These are phyloP conservation scores for Cadophora sp. DNA, from an alignment of 2,329 filamentous ascomycete species.

Conservation along the genomic window DNA sequence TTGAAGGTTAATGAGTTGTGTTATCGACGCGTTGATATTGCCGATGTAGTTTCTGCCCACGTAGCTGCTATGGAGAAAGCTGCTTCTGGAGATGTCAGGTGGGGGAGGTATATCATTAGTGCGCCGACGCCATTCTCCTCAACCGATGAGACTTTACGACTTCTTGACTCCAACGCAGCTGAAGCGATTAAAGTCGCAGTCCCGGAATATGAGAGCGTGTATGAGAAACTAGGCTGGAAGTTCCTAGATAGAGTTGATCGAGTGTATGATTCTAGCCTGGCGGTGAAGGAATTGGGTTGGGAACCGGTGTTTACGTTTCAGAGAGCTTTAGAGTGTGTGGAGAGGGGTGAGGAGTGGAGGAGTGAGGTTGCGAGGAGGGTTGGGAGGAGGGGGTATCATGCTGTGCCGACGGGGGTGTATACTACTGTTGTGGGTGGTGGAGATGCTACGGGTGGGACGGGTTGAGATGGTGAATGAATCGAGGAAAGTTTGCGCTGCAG, in stretches of 20 bases:
- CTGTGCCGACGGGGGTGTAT: slow-evolving; percentile 7
- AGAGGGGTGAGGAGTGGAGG: slow-evolving; percentile 8
- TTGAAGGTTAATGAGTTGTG: slow-evolving; percentile 5
- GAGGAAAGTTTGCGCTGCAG: too few species aligned
- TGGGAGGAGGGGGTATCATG: slow-evolving; percentile 11
- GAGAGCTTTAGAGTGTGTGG: background rate
- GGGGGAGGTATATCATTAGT: background rate
- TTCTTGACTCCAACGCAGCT: background rate
- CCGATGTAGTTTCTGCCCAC: background rate
- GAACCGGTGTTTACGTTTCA: background rate
- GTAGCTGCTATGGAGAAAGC: background rate
- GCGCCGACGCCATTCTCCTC: background rate
- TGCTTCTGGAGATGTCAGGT: background rate
- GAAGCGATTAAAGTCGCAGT: background rate
- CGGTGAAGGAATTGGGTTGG: background rate
- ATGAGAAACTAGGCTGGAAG: background rate
- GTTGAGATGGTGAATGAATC: background rate
- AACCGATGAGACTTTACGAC: background rate
- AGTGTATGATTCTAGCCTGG: slow-evolving; percentile 9
- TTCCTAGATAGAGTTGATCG: slow-evolving; percentile 2
- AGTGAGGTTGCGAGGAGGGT: background rate
- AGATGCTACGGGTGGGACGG: background rate
- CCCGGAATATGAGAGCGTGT: background rate
- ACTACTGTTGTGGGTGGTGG: background rate
- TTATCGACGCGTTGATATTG: slow-evolving; percentile 3